A percentile compares a stretch with the other conserved stretches of the same genome.
Evolutionary conservation across 2,329 filamentous ascomycete genomes (phyloP).

Genomic region (Akanthomyces dipterigenus): DNA sequence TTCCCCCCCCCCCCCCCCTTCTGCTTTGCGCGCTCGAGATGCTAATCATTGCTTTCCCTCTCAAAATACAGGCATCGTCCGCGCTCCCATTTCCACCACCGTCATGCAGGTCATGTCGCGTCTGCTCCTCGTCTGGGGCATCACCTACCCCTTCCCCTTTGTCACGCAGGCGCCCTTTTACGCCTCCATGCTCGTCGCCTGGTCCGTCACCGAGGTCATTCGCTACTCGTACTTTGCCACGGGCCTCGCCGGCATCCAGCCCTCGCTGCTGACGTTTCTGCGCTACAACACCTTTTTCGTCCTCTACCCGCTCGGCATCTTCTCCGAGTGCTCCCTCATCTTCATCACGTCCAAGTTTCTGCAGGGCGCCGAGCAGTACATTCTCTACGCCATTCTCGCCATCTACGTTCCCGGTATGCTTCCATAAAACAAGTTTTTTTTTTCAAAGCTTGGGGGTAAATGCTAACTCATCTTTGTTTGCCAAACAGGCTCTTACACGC

Average conservation of each 20-base stretch:
- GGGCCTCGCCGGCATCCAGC: conserved; percentile 56
- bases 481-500: conserved; percentile 59
- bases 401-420: conserved; percentile 72
- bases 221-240: conserved; percentile 88
- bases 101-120: conserved; percentile 84
- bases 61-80: conserved; percentile 60
- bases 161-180: conserved; percentile 58
- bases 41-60: background rate
- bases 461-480: background rate
- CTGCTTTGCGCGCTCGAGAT: background rate
- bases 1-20: background rate
- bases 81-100: conserved; percentile 79
- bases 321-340: conserved; percentile 78
- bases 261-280: conserved; percentile 66
- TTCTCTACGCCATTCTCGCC: conserved; percentile 58
- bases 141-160: conserved; percentile 67
- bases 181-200: conserved; percentile 74
- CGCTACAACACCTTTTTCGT: conserved; percentile 90
- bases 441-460: too few relatives aligned
- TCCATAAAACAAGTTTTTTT: too few relatives aligned
- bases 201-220: conserved; percentile 86
- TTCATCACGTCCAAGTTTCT: conserved; percentile 58
- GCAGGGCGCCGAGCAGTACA: conserved; percentile 46
- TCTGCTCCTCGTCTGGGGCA: conserved; percentile 80
- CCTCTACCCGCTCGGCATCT: conserved; percentile 87